Percentiles rank a stretch among this genome's conserved stretches.
These are phyloP conservation scores for Lyophyllum atratum DNA, from an alignment of 768 basidiomycete genomes.

Conservation along the genomic window DNA sequence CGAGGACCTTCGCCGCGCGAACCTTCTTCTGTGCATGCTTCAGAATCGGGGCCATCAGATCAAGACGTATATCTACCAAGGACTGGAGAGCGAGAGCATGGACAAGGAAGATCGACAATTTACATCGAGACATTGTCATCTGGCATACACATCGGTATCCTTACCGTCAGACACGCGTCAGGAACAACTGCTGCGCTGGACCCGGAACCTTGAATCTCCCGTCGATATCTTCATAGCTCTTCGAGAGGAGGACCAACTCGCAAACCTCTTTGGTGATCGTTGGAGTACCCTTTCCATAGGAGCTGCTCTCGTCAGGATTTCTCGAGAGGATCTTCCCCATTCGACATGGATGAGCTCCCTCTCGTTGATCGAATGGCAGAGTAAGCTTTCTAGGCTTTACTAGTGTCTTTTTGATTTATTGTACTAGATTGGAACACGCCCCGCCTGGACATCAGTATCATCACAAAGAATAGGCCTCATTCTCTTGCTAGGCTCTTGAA, in stretches of 20 bases:
- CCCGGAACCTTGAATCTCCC: conserved; percentile 23
- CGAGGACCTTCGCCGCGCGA: conserved; percentile 33
- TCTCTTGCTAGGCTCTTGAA: conserved; percentile 69
- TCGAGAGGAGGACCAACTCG: conserved; percentile 28
- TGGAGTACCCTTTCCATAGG: conserved; percentile 5
- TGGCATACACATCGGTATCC: conserved; percentile 16
- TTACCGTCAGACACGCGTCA: background rate
- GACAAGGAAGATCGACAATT: conserved; percentile 9
- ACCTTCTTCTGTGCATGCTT: conserved; percentile 38
- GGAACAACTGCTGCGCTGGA: conserved; percentile 28
- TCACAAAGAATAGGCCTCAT: conserved; percentile 74
- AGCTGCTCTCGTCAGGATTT: conserved; percentile 43
- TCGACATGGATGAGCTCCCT: conserved; percentile 66
- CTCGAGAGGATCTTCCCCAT: conserved; percentile 48
- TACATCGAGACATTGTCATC: conserved; percentile 16
- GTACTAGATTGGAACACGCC: conserved; percentile 76
- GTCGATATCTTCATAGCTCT: conserved; percentile 37
- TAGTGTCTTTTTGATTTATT: conserved; percentile 8
- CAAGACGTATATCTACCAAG: conserved; percentile 30
- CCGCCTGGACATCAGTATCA: conserved; percentile 67
- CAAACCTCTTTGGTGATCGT: background rate
- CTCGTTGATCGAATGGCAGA: conserved; percentile 55
- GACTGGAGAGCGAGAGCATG: background rate
- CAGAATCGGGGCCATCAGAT: conserved; percentile 28
- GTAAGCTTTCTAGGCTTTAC: conserved; percentile 33